These are phyloP conservation scores for Stylonectria norvegica DNA, from an alignment of 2,329 filamentous ascomycete genomes.

Conservation along the genomic window DNA sequence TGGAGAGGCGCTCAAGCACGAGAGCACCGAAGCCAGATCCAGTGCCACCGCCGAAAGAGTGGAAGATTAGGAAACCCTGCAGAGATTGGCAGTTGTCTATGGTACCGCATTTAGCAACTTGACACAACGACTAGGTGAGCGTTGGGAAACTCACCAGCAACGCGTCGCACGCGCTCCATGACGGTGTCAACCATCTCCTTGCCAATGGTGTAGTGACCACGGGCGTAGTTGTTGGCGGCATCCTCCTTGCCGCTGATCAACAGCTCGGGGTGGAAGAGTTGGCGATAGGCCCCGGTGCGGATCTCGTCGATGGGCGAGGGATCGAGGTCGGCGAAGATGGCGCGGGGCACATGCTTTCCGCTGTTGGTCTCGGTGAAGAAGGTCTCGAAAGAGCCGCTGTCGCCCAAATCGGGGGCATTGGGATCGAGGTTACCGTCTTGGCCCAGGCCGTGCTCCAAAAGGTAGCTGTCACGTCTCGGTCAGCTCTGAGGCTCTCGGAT, in stretches of 20 bases:
- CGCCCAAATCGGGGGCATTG: conserved; percentile 55
- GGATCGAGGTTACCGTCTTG: conserved; percentile 62
- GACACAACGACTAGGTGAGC: neutral
- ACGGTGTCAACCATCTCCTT: conserved; percentile 73
- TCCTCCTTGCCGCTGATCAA: conserved; percentile 73
- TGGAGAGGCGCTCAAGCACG: conserved; percentile 68
- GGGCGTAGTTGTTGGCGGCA: conserved; percentile 74
- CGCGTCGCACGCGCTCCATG: conserved; percentile 66
- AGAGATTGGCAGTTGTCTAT: conserved; percentile 70
- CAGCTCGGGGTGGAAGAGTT: conserved; percentile 70
- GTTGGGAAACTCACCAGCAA: conserved; percentile 52
- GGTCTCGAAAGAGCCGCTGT: conserved; percentile 65
- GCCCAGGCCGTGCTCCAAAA: conserved; percentile 68
- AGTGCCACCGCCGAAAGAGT: conserved; percentile 71
- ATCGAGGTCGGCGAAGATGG: conserved; percentile 70
- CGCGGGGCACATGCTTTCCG: conserved; percentile 70
- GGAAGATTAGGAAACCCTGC: conserved; percentile 71
- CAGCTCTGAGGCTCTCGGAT: conserved; percentile 15
- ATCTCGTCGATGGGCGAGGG: conserved; percentile 73
- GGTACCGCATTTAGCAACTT: conserved; percentile 15
- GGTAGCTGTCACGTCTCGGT: conserved; percentile 51
- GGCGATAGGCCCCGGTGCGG: conserved; percentile 63
- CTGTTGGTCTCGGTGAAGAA: conserved; percentile 71
- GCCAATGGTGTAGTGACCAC: conserved; percentile 73
- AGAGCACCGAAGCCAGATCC: conserved; percentile 71